These are phyloP conservation scores for Claviceps capensis DNA, from an alignment of 2,329 filamentous ascomycete species.

Conservation along the genomic window DNA sequence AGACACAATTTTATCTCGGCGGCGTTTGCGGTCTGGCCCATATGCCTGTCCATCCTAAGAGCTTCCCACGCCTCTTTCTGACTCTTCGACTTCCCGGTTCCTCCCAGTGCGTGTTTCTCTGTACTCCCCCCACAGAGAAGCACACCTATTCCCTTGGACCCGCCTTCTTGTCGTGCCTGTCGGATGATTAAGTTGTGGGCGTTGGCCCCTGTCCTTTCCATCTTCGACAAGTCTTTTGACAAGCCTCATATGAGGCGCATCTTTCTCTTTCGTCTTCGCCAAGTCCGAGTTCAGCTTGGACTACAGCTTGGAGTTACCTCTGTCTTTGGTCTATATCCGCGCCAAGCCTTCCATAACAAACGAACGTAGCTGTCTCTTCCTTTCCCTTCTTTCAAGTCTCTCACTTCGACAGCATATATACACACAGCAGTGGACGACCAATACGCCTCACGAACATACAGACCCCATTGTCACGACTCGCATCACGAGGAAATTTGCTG, in stretches of 20 bases:
- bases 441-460: neutral
- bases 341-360: slow-evolving; percentile 1
- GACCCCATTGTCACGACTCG: neutral
- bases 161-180: slow-evolving; percentile 3
- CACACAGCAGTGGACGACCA: neutral
- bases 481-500: neutral
- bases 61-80: slow-evolving; percentile 5
- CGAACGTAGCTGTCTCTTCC: slow-evolving; percentile 3
- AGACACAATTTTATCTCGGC: slow-evolving; percentile 1
- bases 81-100: slow-evolving; percentile 3
- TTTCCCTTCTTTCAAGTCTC: neutral
- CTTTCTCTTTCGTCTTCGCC: slow-evolving; percentile 3
- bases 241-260: slow-evolving; percentile 4
- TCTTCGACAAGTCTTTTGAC: slow-evolving; percentile 4
- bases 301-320: neutral
- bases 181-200: slow-evolving; percentile 3
- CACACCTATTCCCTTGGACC: slow-evolving; percentile 5
- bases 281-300: slow-evolving; percentile 1
- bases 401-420: neutral
- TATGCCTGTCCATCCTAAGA: slow-evolving; percentile 4
- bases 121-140: neutral
- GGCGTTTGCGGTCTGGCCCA: slow-evolving; percentile 2
- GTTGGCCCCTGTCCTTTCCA: slow-evolving; percentile 3
- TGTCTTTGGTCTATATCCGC: neutral
- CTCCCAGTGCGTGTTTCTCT: neutral